These are phyloP conservation scores for Glonium stellatum DNA, from an alignment of 495 filamentous ascomycete genomes.

Conservation along the genomic window DNA sequence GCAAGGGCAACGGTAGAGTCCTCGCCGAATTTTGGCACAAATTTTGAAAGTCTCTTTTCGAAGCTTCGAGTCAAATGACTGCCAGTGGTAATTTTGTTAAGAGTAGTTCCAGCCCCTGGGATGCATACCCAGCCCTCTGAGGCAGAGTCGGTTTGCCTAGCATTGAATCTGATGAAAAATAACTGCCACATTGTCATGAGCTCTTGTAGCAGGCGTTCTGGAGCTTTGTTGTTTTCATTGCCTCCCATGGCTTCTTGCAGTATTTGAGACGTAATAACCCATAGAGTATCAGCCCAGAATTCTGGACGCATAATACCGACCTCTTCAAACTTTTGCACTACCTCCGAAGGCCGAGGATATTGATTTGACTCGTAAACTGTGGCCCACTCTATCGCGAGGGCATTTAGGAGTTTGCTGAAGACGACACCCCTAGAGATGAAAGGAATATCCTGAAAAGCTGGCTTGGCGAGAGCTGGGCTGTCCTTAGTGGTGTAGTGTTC, in stretches of 20 bases:
- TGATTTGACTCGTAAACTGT: background rate
- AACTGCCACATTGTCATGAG: slow-evolving; percentile 20
- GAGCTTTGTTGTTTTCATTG: background rate
- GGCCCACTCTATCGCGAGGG: slow-evolving; percentile 3
- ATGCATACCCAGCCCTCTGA: background rate
- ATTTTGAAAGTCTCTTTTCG: background rate
- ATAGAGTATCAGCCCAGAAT: slow-evolving; percentile 13
- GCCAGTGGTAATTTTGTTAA: background rate
- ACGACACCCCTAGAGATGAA: slow-evolving; percentile 6
- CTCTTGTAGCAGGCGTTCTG: slow-evolving; percentile 11
- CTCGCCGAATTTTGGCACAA: background rate
- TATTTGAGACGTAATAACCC: slow-evolving; percentile 7
- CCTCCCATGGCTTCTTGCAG: background rate
- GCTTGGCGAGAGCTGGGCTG: slow-evolving; percentile 3
- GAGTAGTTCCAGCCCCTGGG: background rate
- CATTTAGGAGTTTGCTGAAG: slow-evolving; percentile 11
- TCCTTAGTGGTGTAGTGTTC: slow-evolving; percentile 17
- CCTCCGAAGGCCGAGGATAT: slow-evolving; percentile 10
- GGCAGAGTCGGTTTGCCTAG: slow-evolving; percentile 1
- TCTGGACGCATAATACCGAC: slow-evolving; percentile 6
- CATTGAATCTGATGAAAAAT: slow-evolving; percentile 11
- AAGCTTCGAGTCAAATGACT: background rate
- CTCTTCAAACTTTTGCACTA: slow-evolving; percentile 15
- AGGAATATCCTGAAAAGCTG: background rate
- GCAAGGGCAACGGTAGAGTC: background rate